Base-by-base conservation (phyloP, 2,329 filamentous ascomycete genomes). In the Plenodomus lindquistii region DNA sequence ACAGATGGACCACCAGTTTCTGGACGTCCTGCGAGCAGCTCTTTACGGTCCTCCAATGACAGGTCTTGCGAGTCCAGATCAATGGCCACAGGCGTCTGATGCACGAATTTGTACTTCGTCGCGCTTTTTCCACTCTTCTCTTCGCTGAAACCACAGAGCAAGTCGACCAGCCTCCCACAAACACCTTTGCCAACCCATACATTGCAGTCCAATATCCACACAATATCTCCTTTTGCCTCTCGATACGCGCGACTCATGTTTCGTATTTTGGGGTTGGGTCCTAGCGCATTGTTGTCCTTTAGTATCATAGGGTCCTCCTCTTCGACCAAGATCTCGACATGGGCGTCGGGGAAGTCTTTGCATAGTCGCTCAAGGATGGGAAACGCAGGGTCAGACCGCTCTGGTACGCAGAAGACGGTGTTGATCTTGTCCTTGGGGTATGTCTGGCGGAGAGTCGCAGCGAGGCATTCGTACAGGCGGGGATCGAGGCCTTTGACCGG, bases 161-260 rank as follows among this genome's bases (percentile, higher is more conserved):
- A 87, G 69, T 96, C 91, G 7, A 97, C 89, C 88, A 97, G 94
- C 46, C 92, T 84, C 0, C 88, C 91, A 40, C 88, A 85, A 0
- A 91, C 89, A 10, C 88, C 88, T 37, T 79, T 84, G 5, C 85
- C 85, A 29, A 97, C 81, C 94, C 95, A 99, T 42, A 99, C 85
- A 66, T 99, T 99, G 76, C 92, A 97, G 74, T 99, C 94, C 17
- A 96, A 82, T 42, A 97, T 86, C 94, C 94, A 99, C 18, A 99
- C 80, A 20, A 97, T 81, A 66, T 97, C 91, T 1, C 89, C 87
- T 55, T 87, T 64, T 1, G 91, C 90, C 67, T 97, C 92, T 21
- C 91, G 79, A 68, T 97, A 99, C 2, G 91, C 92, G 37, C 91
- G 84, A 69, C 92, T 97, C 79, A 97, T 90, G 70, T 99, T 99